Evolutionary conservation across 2,329 filamentous ascomycete species (phyloP).

Genomic region (Venturia pyrina): DNA sequence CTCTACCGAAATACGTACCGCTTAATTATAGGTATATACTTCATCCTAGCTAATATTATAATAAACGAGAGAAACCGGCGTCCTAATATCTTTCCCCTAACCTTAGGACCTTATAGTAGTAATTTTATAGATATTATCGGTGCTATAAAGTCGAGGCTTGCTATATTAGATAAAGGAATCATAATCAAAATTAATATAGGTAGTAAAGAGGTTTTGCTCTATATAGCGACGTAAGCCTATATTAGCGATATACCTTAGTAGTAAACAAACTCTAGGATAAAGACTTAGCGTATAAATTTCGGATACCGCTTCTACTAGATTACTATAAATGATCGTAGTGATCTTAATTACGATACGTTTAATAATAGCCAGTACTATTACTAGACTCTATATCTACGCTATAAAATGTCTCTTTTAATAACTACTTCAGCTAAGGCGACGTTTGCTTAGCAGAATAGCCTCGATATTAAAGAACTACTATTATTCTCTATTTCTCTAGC

Average conservation of each 20-base stretch:
- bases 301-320: not conserved
- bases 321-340: not conserved
- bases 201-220: not conserved
- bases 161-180: not conserved
- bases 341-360: not conserved
- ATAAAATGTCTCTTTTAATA: not conserved
- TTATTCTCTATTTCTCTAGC: not conserved
- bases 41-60: not conserved
- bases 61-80: not conserved
- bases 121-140: not conserved
- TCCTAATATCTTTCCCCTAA: not conserved
- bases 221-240: not conserved
- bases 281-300: not conserved
- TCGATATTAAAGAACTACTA: not conserved
- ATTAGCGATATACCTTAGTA: not conserved
- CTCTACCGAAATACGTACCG: not conserved
- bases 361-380: not conserved
- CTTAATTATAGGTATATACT: not conserved
- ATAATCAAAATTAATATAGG: not conserved
- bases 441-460: not conserved
- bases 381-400: not conserved
- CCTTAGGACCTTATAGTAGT: not conserved
- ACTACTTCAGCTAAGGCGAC: not conserved
- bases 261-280: not conserved
- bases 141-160: not conserved